Evolutionary conservation across 208 protist genomes (phyloP).

Genomic region (Acanthamoeba triangularis): DNA sequence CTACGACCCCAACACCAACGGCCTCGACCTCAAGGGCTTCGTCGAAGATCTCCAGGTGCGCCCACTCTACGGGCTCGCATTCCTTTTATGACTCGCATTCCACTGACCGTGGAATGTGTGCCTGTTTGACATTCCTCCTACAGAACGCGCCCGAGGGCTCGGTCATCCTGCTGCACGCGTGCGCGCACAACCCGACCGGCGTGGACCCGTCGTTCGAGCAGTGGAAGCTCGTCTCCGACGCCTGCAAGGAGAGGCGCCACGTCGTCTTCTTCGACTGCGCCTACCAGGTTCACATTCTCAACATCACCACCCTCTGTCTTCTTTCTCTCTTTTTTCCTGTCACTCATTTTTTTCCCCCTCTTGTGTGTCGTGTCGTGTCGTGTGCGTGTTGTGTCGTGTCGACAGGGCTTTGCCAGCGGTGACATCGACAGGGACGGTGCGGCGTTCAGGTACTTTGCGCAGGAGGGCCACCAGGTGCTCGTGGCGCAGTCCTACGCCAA

Average conservation of each 20-base stretch:
- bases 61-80: neutral
- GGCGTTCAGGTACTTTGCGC: constrained; percentile 29
- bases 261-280: constrained; percentile 97
- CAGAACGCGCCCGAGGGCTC: constrained; percentile 90
- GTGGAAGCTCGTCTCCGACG: constrained; percentile 95
- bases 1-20: constrained; percentile 83
- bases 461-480: constrained; percentile 54
- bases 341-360: too few species aligned
- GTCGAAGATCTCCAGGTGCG: constrained; percentile 81
- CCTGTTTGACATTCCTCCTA: constrained; percentile 49
- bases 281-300: constrained; percentile 80
- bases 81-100: neutral
- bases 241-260: constrained; percentile 84
- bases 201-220: constrained; percentile 97
- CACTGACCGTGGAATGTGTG: neutral
- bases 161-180: constrained; percentile 98
- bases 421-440: constrained; percentile 94
- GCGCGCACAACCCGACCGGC: constrained; percentile 99
- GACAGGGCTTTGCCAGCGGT: constrained; percentile 95
- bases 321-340: too few species aligned
- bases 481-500: constrained; percentile 97
- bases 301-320: too few species aligned
- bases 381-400: too few species aligned
- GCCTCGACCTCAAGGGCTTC: constrained; percentile 91
- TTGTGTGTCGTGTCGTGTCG: neutral